Conservation (phyloP, 257 asterid species). For the Rhazya stricta region DNA sequence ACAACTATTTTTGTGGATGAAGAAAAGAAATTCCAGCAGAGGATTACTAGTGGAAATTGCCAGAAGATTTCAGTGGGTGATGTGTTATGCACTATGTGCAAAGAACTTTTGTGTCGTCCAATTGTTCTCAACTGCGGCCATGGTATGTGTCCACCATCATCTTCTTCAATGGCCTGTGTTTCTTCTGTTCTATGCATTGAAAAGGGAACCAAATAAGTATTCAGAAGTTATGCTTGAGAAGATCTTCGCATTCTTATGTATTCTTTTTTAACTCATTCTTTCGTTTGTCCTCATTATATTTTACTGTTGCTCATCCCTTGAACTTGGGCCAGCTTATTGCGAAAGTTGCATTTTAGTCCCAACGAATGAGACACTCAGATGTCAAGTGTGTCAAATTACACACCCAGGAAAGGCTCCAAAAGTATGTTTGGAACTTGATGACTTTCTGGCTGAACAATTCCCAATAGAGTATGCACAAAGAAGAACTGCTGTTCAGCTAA, state of each 20-base stretch:
- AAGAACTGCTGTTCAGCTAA: conserved; percentile 24
- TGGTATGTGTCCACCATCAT: conserved; percentile 32
- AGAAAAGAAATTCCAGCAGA: not conserved
- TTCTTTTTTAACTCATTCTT: not conserved
- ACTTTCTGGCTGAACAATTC: conserved; percentile 44
- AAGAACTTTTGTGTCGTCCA: conserved; percentile 39
- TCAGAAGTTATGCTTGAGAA: not conserved
- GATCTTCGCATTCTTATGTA: not conserved
- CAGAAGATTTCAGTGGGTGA: conserved; percentile 34
- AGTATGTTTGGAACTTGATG: conserved; percentile 48
- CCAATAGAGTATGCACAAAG: conserved; percentile 36
- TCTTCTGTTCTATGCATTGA: not conserved
- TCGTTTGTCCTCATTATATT: not conserved
- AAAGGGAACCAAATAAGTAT: not conserved
- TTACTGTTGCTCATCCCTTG: not conserved
- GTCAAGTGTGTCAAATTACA: conserved; percentile 39
- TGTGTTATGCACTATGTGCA: conserved; percentile 38
- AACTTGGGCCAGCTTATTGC: conserved; percentile 13
- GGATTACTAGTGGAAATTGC: conserved; percentile 20
- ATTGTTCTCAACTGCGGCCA: conserved; percentile 54
- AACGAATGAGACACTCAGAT: conserved; percentile 24
- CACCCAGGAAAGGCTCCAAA: conserved; percentile 45
- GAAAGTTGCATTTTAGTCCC: conserved; percentile 15
- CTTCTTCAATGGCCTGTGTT: conserved; percentile 6
- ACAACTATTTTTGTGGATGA: not conserved